A percentile compares a stretch with the other conserved stretches of the same genome.
These are phyloP conservation scores for Luffa aegyptiaca DNA, from an alignment of 306 rosid species.

Conservation along the genomic window DNA sequence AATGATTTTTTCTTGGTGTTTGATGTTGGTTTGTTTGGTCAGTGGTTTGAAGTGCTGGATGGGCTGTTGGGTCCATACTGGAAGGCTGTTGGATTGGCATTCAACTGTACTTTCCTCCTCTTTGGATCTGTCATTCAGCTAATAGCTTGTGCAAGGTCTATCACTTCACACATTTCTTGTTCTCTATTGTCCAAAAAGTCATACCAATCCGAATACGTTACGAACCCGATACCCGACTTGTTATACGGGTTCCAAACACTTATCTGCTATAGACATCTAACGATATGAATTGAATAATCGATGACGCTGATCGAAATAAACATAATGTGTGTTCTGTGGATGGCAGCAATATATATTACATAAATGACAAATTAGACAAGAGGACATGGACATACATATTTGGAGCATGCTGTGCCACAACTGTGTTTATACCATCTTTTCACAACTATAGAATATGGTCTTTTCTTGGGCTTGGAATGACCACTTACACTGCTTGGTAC, in stretches of 20 bases:
- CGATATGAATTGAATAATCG: too few relatives aligned
- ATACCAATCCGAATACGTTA: not conserved
- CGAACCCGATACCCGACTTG: not conserved
- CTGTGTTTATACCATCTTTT: slow-evolving; percentile 89
- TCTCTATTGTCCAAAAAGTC: not conserved
- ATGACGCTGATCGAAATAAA: too few relatives aligned
- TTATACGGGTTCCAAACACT: too few relatives aligned
- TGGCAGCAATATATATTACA: slow-evolving; percentile 77
- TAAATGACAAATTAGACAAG: slow-evolving; percentile 81
- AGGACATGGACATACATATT: slow-evolving; percentile 95
- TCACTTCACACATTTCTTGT: not conserved
- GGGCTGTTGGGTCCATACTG: slow-evolving; percentile 88
- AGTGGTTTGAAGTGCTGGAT: slow-evolving; percentile 97
- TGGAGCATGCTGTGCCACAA: slow-evolving; percentile 96
- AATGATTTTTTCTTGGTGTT: not conserved
- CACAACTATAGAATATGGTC: slow-evolving; percentile 97
- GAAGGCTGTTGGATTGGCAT: slow-evolving; percentile 84
- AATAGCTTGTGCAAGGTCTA: slow-evolving; percentile 91
- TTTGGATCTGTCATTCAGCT: slow-evolving; percentile 93
- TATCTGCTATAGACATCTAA: too few relatives aligned
- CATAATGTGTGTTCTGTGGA: not conserved
- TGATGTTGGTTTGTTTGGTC: not conserved
- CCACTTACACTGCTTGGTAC: slow-evolving; percentile 95
- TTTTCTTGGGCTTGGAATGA: slow-evolving; percentile 94
- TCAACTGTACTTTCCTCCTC: slow-evolving; percentile 91